These are phyloP conservation scores for Globisporangium paddicum DNA, from an alignment of 352 stramenopile genomes.

Conservation along the genomic window DNA sequence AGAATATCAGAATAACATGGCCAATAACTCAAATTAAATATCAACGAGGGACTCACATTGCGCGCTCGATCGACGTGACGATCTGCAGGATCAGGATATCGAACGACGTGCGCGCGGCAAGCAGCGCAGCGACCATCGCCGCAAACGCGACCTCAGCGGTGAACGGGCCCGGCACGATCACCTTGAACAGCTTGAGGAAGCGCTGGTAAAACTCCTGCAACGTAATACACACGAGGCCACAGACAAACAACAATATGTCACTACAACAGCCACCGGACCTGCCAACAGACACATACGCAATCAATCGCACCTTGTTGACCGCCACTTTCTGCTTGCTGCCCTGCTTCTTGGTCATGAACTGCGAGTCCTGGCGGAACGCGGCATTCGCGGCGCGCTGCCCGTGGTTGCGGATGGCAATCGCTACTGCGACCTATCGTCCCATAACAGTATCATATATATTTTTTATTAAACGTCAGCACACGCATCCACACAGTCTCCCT, in stretches of 20 bases:
- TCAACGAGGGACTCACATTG: conserved; percentile 56
- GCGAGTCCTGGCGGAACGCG: conserved; percentile 44
- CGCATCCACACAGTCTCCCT: background rate
- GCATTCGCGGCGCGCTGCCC: conserved; percentile 49
- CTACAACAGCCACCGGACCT: background rate
- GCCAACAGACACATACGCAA: background rate
- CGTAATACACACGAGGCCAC: background rate
- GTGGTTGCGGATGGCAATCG: conserved; percentile 61
- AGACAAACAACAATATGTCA: background rate
- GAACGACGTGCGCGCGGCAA: conserved; percentile 68
- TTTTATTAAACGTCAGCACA: background rate
- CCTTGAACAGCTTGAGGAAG: conserved; percentile 65
- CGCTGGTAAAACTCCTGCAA: conserved; percentile 45
- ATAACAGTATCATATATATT: too few relatives aligned
- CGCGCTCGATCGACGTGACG: conserved; percentile 67
- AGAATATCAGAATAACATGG: too few relatives aligned
- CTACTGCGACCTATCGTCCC: conserved; percentile 36
- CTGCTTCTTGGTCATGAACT: conserved; percentile 77
- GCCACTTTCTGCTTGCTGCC: conserved; percentile 60
- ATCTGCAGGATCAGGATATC: conserved; percentile 76
- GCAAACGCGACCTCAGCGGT: conserved; percentile 70
- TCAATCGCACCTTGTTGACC: conserved; percentile 46
- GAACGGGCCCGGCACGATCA: conserved; percentile 65
- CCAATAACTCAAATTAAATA: too few relatives aligned
- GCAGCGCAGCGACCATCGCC: conserved; percentile 49